A percentile compares a stretch with the other conserved stretches of the same genome.
Evolutionary conservation across 2,329 filamentous ascomycete genomes (phyloP).

Genomic region (Intubia oerlemansii): DNA sequence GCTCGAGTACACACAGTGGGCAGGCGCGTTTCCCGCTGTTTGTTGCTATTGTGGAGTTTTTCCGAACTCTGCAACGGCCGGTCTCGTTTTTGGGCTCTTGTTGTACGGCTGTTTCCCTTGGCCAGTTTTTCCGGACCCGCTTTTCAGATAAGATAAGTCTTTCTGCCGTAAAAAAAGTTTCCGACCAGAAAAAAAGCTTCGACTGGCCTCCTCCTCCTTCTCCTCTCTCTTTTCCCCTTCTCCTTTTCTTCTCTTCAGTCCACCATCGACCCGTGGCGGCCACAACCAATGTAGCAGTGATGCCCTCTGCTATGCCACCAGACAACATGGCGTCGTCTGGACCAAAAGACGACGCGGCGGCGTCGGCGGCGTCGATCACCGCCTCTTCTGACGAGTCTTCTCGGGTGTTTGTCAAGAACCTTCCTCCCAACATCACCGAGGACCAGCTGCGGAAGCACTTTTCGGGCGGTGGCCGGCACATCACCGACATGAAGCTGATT

Average conservation of each 20-base stretch:
- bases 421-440: constrained; percentile 71
- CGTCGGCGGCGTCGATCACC: neutral
- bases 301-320: constrained; percentile 4
- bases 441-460: constrained; percentile 82
- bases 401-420: constrained; percentile 56
- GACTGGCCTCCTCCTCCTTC: neutral
- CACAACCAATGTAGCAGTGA: constrained; percentile 2
- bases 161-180: constrained; percentile 4
- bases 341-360: constrained; percentile 1
- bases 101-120: no score
- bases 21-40: no score
- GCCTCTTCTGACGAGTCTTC: constrained; percentile 41
- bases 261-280: neutral
- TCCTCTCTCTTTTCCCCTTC: neutral
- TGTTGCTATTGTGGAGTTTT: no score
- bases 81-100: no score
- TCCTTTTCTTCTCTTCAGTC: neutral
- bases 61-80: no score
- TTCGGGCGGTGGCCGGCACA: constrained; percentile 42
- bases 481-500: constrained; percentile 88
- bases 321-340: constrained; percentile 3
- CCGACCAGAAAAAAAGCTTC: neutral
- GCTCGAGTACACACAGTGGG: no score
- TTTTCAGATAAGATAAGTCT: constrained; percentile 8
- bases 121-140: neutral